Conservation (phyloP, 1,284 basidiomycete species). For the Rhodotorula sp. region DNA sequence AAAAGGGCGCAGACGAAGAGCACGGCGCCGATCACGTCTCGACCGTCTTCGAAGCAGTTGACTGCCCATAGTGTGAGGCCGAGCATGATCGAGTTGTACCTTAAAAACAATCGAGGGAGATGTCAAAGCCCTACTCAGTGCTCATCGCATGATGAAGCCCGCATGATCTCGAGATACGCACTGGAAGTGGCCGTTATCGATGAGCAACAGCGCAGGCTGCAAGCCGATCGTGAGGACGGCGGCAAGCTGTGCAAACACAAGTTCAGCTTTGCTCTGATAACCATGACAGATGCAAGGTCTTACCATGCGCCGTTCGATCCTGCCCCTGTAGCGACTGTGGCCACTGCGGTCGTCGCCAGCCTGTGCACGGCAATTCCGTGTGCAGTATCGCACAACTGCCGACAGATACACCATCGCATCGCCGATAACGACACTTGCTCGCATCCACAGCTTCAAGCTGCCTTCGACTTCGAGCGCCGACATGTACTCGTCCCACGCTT, state of each 20-base stretch:
- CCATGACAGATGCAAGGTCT: not conserved
- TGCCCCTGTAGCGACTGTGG: not conserved
- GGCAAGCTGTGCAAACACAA: conserved; percentile 57
- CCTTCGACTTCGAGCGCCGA: conserved; percentile 25
- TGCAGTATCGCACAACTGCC: conserved; percentile 56
- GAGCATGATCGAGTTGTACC: conserved; percentile 80
- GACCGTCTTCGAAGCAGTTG: conserved; percentile 64
- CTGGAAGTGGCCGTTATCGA: conserved; percentile 92
- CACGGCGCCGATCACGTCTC: conserved; percentile 73
- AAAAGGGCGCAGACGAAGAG: conserved; percentile 76
- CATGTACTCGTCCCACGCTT: conserved; percentile 32
- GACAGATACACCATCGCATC: conserved; percentile 75
- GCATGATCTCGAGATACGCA: conserved; percentile 49
- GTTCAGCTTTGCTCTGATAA: not conserved
- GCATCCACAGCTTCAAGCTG: conserved; percentile 73
- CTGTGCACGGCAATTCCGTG: conserved; percentile 58
- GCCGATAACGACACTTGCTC: conserved; percentile 66
- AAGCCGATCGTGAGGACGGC: conserved; percentile 71
- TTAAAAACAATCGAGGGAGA: conserved; percentile 21
- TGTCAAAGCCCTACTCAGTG: not conserved
- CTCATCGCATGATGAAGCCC: not conserved
- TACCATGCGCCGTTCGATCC: conserved; percentile 20
- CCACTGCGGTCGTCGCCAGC: not conserved
- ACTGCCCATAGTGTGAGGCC: conserved; percentile 70
- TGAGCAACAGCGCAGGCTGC: conserved; percentile 76